Conservation (phyloP, 352 stramenopile species). For the Globisporangium nagaii region DNA sequence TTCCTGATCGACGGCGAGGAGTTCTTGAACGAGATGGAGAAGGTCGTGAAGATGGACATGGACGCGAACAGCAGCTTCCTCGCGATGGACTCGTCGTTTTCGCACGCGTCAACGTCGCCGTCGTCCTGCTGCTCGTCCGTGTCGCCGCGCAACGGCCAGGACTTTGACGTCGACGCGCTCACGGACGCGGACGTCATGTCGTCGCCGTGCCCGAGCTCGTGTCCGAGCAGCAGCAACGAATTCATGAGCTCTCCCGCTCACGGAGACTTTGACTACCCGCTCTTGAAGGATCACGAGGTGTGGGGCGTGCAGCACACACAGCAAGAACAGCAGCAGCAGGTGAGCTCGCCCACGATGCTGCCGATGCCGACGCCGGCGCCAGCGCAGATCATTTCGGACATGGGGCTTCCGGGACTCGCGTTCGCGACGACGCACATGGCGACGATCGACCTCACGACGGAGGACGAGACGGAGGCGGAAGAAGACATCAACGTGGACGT, state of each 20-base stretch:
- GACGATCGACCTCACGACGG: conserved; percentile 24
- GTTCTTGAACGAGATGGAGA: conserved; percentile 52
- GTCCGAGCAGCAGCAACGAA: conserved; percentile 17
- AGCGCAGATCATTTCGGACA: too few relatives aligned
- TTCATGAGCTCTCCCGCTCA: conserved; percentile 19
- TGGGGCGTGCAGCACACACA: neutral
- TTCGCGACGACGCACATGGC: conserved; percentile 5
- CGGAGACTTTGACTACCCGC: conserved; percentile 18
- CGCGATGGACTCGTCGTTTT: conserved; percentile 3
- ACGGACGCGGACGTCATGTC: conserved; percentile 42
- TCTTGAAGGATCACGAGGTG: conserved; percentile 8
- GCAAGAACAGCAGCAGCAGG: conserved; percentile 12
- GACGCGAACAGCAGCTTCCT: conserved; percentile 8
- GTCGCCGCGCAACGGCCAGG: conserved; percentile 13
- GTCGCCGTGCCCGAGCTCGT: conserved; percentile 45
- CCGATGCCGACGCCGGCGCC: too few relatives aligned
- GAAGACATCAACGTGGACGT: conserved; percentile 18
- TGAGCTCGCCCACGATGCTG: too few relatives aligned
- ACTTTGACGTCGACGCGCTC: conserved; percentile 35
- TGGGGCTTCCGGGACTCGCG: too few relatives aligned
- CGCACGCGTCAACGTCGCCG: neutral
- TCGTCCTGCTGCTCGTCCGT: conserved; percentile 6
- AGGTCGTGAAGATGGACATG: conserved; percentile 37
- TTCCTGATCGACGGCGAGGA: conserved; percentile 55
- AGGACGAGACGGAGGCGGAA: conserved; percentile 23